Evolutionary conservation across 257 asterid genomes (phyloP), one percentile per base, ranked within the genome.

Genomic region (Gentiana macrophylla): DNA sequence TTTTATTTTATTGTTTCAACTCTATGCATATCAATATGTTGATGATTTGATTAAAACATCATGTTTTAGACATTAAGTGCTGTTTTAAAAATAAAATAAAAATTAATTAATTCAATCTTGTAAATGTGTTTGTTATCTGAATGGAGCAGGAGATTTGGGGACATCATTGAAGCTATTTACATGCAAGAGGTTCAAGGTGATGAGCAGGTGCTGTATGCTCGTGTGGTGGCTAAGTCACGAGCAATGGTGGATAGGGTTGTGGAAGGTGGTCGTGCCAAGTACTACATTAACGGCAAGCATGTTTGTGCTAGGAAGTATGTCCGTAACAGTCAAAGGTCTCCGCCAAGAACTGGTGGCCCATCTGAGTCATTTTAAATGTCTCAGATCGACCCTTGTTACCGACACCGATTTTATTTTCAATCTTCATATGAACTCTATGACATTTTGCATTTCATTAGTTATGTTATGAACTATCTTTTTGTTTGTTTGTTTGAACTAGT

Each of bases 301-400:
- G 95, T 86, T 0, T 84, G 94, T 83, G 94, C 93, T 0, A 62
- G 95, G 50, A 86, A 80, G 36, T 84, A 76, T 37, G 76, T 79
- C 32, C 85, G 51, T 36, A 63, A 63, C 24, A 24, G 24, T 13
- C 55, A 48, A 51, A 52, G 52, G 34, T 12, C 68, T 13, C 50
- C 56, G 24, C 24, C 24, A 24, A 24, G 24, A 24, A 24, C 24
- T 24, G 24, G 24, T 24, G 24, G 24, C 24, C 24, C 24, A 24
- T 24, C 24, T 24, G 24, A 24, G 24, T 24, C 24, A 24, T 24
- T 24, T 24, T 24, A 24, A 24, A 24, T 24, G 24, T 24, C 24
- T 24, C 24, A 24, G 24, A 24, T 24, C 24, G 24, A 24, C 24
- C 24, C 24, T 0, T 24, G 24, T 24, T 24, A 24, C 24, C 24